Percentiles rank a stretch among this genome's conserved stretches.
Evolutionary conservation across 768 basidiomycete genomes (phyloP).

Genomic region (Neoboletus magnificus): DNA sequence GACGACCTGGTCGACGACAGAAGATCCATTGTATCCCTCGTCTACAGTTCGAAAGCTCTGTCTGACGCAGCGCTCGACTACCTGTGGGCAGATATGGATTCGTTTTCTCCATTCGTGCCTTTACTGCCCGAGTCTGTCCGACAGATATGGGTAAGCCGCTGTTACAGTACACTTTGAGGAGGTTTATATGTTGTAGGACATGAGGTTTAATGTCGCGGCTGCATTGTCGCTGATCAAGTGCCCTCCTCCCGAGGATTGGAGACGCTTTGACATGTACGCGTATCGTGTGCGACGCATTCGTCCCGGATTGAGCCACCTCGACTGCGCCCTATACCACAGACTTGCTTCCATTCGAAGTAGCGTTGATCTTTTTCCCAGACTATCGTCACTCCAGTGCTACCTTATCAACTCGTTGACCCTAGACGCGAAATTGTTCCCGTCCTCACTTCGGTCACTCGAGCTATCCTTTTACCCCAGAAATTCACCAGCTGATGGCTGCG

Average conservation of each 20-base stretch:
- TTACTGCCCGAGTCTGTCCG: slow-evolving; percentile 9
- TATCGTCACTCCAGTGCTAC: slow-evolving; percentile 9
- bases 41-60: slow-evolving; percentile 10
- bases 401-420: slow-evolving; percentile 10
- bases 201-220: slow-evolving; percentile 4
- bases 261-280: slow-evolving; percentile 14
- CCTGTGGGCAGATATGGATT: slow-evolving; percentile 19
- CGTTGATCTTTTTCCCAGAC: slow-evolving; percentile 10
- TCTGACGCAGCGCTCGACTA: slow-evolving; percentile 13
- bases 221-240: slow-evolving; percentile 6
- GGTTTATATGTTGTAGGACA: slow-evolving; percentile 1
- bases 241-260: slow-evolving; percentile 14
- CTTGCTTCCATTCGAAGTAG: slow-evolving; percentile 10
- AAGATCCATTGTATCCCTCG: slow-evolving; percentile 5
- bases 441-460: slow-evolving; percentile 11
- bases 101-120: slow-evolving; percentile 15
- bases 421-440: slow-evolving; percentile 13
- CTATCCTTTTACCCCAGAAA: neutral
- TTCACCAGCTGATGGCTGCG: slow-evolving; percentile 9
- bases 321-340: slow-evolving; percentile 17
- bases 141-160: slow-evolving; percentile 4
- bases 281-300: slow-evolving; percentile 13
- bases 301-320: slow-evolving; percentile 3
- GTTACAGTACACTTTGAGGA: neutral
- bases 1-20: slow-evolving; percentile 11